Conservation (phyloP, 164 flowering plant genomes). For the Liriodendron chinense region DNA sequence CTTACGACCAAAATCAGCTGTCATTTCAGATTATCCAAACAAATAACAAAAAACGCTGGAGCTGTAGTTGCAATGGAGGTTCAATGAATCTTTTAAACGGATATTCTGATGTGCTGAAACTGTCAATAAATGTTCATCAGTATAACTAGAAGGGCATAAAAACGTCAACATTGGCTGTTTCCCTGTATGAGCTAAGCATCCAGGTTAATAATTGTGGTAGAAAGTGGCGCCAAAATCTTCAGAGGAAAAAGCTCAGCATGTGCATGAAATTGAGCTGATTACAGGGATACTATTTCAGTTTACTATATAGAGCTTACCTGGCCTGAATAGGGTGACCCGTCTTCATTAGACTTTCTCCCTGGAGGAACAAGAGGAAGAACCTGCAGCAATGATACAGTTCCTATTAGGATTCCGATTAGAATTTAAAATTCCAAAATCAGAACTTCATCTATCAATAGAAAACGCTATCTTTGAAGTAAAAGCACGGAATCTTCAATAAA, state of each 20-base stretch:
- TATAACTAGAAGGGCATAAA: not conserved
- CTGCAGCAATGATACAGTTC: conserved; percentile 29
- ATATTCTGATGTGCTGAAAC: not conserved
- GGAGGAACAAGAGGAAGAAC: conserved; percentile 99
- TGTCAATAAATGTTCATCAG: not conserved
- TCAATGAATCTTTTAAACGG: not conserved
- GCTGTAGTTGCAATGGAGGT: not conserved
- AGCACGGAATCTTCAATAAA: not conserved
- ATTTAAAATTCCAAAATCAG: not conserved
- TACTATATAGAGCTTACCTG: conserved; percentile 44
- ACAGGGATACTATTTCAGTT: not conserved
- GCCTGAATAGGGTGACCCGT: conserved; percentile 92
- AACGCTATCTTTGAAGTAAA: not conserved
- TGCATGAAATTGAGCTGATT: not conserved
- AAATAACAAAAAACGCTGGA: not conserved
- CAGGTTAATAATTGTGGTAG: not conserved
- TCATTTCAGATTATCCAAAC: not conserved
- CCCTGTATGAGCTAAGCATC: not conserved
- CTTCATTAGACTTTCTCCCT: conserved; percentile 76
- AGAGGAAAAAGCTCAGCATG: not conserved
- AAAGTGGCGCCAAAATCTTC: not conserved
- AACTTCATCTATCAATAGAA: not conserved
- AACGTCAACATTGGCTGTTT: not conserved
- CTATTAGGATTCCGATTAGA: not conserved
- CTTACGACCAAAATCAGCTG: too few species aligned